Percentiles rank a stretch among this genome's conserved stretches.
Evolutionary conservation across 139 green algal species (phyloP).

Genomic region (Picochlorum sp.): DNA sequence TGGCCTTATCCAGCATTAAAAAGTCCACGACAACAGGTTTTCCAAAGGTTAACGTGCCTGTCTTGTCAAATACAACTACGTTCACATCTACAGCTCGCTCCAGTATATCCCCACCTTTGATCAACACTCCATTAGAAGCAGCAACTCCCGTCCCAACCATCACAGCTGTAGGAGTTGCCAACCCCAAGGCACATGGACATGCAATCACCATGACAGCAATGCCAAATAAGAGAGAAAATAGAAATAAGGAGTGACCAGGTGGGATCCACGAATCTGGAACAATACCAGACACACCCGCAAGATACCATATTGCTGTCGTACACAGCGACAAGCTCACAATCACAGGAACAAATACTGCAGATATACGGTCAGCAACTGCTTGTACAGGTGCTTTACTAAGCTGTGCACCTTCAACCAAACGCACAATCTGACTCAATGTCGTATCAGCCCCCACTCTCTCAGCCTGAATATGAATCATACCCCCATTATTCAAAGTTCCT

Average conservation of each 20-base stretch:
- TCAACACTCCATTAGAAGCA: slow-evolving; percentile 79
- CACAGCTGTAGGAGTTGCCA: slow-evolving; percentile 96
- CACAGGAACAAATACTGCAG: slow-evolving; percentile 79
- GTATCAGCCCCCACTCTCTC: slow-evolving; percentile 71
- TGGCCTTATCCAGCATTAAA: not conserved
- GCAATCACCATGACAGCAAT: slow-evolving; percentile 96
- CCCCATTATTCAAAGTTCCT: slow-evolving; percentile 81
- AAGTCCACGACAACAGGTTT: slow-evolving; percentile 49
- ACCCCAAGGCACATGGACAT: slow-evolving; percentile 91
- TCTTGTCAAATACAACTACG: slow-evolving; percentile 92
- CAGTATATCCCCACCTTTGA: slow-evolving; percentile 83
- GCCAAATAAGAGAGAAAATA: slow-evolving; percentile 89
- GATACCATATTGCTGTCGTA: slow-evolving; percentile 73
- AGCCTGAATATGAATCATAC: slow-evolving; percentile 53
- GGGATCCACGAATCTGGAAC: slow-evolving; percentile 68
- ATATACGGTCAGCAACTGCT: slow-evolving; percentile 75
- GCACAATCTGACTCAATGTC: slow-evolving; percentile 84
- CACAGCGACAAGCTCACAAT: slow-evolving; percentile 69
- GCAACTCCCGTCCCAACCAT: slow-evolving; percentile 92
- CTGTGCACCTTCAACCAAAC: slow-evolving; percentile 89
- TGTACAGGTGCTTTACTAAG: slow-evolving; percentile 94
- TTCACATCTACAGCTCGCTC: slow-evolving; percentile 50
- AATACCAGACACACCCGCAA: slow-evolving; percentile 34
- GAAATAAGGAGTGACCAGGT: slow-evolving; percentile 64
- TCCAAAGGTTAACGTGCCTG: slow-evolving; percentile 86